Evolutionary conservation across 2,329 filamentous ascomycete species (phyloP).

Genomic region (Rhynchosporium agropyri): DNA sequence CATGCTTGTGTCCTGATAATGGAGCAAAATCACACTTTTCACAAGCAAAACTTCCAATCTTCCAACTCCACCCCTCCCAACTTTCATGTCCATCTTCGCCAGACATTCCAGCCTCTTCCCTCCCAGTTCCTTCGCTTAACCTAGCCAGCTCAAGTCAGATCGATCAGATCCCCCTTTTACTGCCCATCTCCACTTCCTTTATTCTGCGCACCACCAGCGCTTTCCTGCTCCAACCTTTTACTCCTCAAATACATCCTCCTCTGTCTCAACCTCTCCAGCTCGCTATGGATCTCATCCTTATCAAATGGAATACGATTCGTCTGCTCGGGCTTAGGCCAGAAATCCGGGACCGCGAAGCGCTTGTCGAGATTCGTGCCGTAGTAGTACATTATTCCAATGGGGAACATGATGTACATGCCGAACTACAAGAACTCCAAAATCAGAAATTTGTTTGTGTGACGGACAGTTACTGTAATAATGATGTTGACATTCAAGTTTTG

Average conservation of each 20-base stretch:
- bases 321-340: conserved; percentile 86
- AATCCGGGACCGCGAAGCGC: conserved; percentile 83
- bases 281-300: conserved; percentile 78
- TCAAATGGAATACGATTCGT: conserved; percentile 77
- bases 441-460: not conserved
- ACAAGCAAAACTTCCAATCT: not conserved
- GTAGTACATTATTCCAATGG: conserved; percentile 99
- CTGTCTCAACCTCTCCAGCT: conserved; percentile 48
- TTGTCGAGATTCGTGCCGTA: conserved; percentile 97
- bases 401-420: conserved; percentile 98
- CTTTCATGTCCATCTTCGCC: not conserved
- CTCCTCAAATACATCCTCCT: conserved; percentile 43
- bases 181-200: not conserved
- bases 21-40: not conserved
- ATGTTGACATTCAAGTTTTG: not conserved
- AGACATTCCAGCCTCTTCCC: conserved; percentile 12
- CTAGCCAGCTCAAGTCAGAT: too few species aligned
- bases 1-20: not conserved
- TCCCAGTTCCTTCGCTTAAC: conserved; percentile 13
- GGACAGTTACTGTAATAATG: not conserved
- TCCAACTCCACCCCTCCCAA: not conserved
- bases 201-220: not conserved
- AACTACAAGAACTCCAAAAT: conserved; percentile 61
- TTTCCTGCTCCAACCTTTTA: conserved; percentile 40
- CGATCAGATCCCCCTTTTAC: too few species aligned